phyloP scores from a whole-genome alignment of 2,329 filamentous ascomycete genomes.

The Periconia sp. region DNA sequence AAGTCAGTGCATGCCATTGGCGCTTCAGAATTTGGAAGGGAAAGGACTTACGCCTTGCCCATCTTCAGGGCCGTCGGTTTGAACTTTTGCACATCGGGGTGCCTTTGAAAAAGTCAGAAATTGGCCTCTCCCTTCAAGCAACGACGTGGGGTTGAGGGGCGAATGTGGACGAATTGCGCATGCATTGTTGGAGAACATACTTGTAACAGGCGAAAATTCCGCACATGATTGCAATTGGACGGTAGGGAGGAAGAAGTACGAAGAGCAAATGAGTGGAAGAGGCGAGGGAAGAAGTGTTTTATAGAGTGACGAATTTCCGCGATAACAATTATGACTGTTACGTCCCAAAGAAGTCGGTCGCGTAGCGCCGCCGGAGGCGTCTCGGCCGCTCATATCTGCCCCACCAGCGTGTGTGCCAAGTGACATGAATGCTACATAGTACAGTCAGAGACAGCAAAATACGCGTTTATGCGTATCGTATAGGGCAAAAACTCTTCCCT shows the following conservation, averaged over 20 bases:
- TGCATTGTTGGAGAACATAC: slow-evolving; percentile 50
- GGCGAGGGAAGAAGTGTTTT: slow-evolving; percentile 11
- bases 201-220: slow-evolving; percentile 94
- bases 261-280: slow-evolving; percentile 1
- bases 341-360: slow-evolving; percentile 16
- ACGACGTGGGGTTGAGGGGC: slow-evolving; percentile 22
- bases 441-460: neutral
- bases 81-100: slow-evolving; percentile 94
- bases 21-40: neutral
- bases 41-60: slow-evolving; percentile 78
- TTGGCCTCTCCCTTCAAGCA: slow-evolving; percentile 14
- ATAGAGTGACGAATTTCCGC: slow-evolving; percentile 8
- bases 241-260: slow-evolving; percentile 5
- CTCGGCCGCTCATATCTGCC: neutral
- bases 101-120: slow-evolving; percentile 51
- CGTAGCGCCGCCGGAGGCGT: slow-evolving; percentile 1
- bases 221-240: slow-evolving; percentile 69
- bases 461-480: too few relatives aligned
- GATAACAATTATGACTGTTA: slow-evolving; percentile 11
- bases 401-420: neutral
- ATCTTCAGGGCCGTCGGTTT: slow-evolving; percentile 93
- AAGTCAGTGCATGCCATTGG: slow-evolving; percentile 32
- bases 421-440: too few relatives aligned
- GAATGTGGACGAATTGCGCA: neutral
- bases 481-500: too few relatives aligned